Evolutionary conservation across 2,329 filamentous ascomycete species (phyloP), one percentile per base, ranked within the genome.

Genomic region (Aspergillus quadrilineatus): DNA sequence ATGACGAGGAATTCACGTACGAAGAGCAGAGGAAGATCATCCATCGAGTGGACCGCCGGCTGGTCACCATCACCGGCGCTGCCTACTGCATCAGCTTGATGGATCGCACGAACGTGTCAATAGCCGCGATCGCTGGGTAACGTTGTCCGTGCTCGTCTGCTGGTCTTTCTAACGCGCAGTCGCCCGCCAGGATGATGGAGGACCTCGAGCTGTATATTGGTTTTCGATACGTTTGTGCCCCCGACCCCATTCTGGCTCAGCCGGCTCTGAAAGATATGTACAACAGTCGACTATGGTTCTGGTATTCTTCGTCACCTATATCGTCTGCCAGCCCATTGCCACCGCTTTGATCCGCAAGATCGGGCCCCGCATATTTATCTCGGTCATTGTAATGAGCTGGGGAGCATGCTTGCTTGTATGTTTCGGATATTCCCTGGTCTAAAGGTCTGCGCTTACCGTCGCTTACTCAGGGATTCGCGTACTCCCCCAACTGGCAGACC

Each of bases 11-110:
- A 26, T 85, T 87, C 71, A 80, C 82, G 0, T 79, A 79, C 0
- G 71, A 77, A n/a, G 86, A 93, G 74, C 83, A 89, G 73, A 82
- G 78, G 67, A 81, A 77, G 43, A 89, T 94, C 66, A 84, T 91
- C 42, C 80, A 82, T 59, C 83, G 84, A 15, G 78, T 93, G 62
- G 90, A 95, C 70, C 76, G 79, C 29, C 83, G 86, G 1, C 75
- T 89, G 5, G 82, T 89, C 48, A 67, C 81, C 4, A 85, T 81
- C 0, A 81, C 84, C 4, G 86, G 86, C 28, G 69, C 80, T 60
- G 81, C 90, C 74, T 92, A 92, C 73, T 90, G 87, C 69, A 80
- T 90, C 64, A 88, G 83, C 61, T 75, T 92, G 58, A 89, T 92
- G 85, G 89, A 94, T 68, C 80, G 90, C 32, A 90, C 88, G 3